Base-by-base conservation (phyloP, 768 basidiomycete species). In the Arthromyces matolae region DNA sequence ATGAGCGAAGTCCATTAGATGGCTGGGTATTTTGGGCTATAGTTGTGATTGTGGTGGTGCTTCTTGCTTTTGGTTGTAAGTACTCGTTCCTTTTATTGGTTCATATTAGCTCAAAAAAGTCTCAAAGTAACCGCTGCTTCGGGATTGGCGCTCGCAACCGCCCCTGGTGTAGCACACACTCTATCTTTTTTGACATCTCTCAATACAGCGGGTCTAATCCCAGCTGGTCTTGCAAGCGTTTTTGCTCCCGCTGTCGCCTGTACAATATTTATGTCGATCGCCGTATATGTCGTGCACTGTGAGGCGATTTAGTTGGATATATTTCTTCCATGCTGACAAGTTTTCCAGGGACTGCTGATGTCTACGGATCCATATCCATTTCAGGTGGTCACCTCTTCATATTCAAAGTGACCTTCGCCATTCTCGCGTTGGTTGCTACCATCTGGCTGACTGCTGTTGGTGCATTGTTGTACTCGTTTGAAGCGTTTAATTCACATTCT, bases 91-190 rank as follows among this genome's bases (percentile, higher is more conserved):
- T 18, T 42, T 13, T 52, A 22, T 41, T 39, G 9, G 19, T 23
- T 28, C 48, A 9, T 38, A 48, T 18, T 57, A 25, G n/a, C n/a
- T n/a, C n/a, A n/a, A 48, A 47, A 47, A 44, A 42, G 42, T 24
- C 20, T 24, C 54, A n/a, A n/a, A 90, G 89, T 90, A 49, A 79
- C 83, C 4, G 86, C 86, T 33, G 81, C 80, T 14, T 73, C 80
- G 18, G 87, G 84, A 2, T 71, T 93, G 33, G 75, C 79, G 5
- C 67, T 90, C 16, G 75, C 80, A 33, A 73, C 75, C n/a, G 81
- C 85, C 1, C 89, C 89, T 3, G 80, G 87, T 55, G 78, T 87
- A 47, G 79, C 81, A 0, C 82, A 88, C 65, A 85, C 81, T 56
- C 60, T 91, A 12, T 72, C 79, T 0, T 86, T 91, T 68, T 66